phyloP scores from a whole-genome alignment of 1,284 basidiomycete species.

The Sporisorium graminicola region DNA sequence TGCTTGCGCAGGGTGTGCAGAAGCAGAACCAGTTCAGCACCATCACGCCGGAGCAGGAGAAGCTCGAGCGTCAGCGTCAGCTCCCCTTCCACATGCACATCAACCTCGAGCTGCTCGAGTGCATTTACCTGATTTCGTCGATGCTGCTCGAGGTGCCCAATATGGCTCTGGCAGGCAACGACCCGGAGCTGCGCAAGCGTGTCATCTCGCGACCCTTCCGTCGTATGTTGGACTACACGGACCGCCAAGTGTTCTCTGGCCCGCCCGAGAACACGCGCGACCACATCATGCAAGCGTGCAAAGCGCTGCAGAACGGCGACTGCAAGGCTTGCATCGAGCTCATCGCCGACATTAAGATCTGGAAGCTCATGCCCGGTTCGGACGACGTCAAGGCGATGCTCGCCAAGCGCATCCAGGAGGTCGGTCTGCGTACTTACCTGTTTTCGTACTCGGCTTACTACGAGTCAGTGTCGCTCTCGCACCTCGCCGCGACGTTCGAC shows the following conservation, averaged over 20 bases:
- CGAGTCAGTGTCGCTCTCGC: conserved; percentile 85
- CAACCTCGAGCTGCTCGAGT: conserved; percentile 96
- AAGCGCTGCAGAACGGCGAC: conserved; percentile 94
- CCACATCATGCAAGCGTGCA: conserved; percentile 99
- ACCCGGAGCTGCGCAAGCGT: conserved; percentile 80
- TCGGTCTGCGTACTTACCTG: conserved; percentile 94
- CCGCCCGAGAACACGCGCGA: conserved; percentile 98
- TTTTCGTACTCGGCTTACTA: conserved; percentile 99
- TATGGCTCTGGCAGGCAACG: conserved; percentile 92
- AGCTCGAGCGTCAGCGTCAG: conserved; percentile 93
- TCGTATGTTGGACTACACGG: conserved; percentile 93
- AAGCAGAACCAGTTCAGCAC: conserved; percentile 82
- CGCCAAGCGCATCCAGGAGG: conserved; percentile 96
- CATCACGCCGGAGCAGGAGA: conserved; percentile 93
- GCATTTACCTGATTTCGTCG: conserved; percentile 95
- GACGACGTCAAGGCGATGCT: conserved; percentile 93
- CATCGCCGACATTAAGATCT: conserved; percentile 95
- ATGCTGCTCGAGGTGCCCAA: conserved; percentile 99
- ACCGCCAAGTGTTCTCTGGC: conserved; percentile 96
- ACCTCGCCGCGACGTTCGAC: conserved; percentile 89
- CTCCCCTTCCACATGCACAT: conserved; percentile 99
- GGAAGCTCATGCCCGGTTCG: conserved; percentile 91
- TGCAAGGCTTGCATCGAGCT: conserved; percentile 96
- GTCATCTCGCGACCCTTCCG: conserved; percentile 95
- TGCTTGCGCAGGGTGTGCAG: conserved; percentile 95